Evolutionary conservation across 495 filamentous ascomycete species (phyloP).

Genomic region (Penicillium taxi): DNA sequence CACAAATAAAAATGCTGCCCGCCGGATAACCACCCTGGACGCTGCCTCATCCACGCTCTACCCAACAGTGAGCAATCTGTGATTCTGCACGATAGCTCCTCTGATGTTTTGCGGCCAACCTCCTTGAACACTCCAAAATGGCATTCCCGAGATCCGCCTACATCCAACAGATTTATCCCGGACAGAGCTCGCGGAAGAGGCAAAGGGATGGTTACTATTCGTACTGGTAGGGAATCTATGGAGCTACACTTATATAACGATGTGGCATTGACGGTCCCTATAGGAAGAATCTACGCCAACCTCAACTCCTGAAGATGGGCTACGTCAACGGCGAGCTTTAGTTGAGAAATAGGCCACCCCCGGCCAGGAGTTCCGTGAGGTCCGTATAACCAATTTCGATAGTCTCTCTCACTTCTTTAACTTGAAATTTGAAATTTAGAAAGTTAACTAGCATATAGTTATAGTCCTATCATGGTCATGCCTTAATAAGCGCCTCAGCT

Average conservation of each 20-base stretch:
- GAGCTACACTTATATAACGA: constrained; percentile 1
- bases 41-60: too few species aligned
- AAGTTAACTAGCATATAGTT: too few species aligned
- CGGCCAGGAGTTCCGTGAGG: constrained; percentile 13
- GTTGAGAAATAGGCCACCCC: constrained; percentile 12
- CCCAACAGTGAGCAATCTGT: too few species aligned
- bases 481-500: not conserved
- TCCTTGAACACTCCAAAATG: too few species aligned
- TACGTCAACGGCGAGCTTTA: constrained; percentile 10
- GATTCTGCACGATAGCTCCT: too few species aligned
- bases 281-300: constrained; percentile 9
- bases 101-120: too few species aligned
- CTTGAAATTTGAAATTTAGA: constrained; percentile 1
- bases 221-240: constrained; percentile 5
- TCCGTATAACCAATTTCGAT: constrained; percentile 5
- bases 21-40: too few species aligned
- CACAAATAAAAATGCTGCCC: too few species aligned
- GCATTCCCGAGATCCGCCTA: constrained; percentile 11
- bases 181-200: constrained; percentile 9
- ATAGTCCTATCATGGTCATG: constrained; percentile 1
- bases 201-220: constrained; percentile 13
- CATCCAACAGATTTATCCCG: constrained; percentile 8
- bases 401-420: not conserved
- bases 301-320: constrained; percentile 8
- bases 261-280: constrained; percentile 1